Evolutionary conservation across 2,329 filamentous ascomycete species (phyloP).

Genomic region (Pseudophaeomoniella oleicola): DNA sequence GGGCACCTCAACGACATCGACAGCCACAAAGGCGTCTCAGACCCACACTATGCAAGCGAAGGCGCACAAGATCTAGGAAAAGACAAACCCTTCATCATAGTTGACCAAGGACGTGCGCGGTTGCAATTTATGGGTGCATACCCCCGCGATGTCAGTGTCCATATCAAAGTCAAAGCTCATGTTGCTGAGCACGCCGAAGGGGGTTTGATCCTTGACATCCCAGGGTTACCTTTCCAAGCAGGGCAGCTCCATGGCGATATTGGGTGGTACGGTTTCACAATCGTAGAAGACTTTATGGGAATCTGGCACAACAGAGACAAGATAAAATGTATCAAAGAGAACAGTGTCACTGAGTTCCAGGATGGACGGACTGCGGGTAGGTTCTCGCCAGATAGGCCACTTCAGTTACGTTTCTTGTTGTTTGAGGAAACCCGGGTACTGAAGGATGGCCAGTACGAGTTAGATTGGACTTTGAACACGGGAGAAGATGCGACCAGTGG

Average conservation of each 20-base stretch:
- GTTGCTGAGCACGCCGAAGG: not conserved
- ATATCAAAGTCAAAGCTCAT: not conserved
- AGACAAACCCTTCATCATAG: too few relatives aligned
- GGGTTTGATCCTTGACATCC: not conserved
- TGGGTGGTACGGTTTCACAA: not conserved
- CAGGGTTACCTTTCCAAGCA: not conserved
- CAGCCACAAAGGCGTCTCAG: too few relatives aligned
- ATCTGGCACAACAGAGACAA: not conserved
- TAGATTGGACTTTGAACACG: not conserved
- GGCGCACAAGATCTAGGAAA: too few relatives aligned
- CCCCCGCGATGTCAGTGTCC: too few relatives aligned
- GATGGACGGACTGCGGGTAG: not conserved
- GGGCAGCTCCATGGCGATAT: not conserved
- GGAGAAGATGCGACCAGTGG: not conserved
- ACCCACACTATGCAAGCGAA: too few relatives aligned
- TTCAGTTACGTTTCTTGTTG: not conserved
- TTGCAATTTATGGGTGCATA: too few relatives aligned
- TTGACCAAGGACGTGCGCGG: too few relatives aligned
- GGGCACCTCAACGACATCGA: too few relatives aligned
- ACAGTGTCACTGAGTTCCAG: not conserved
- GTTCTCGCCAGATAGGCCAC: not conserved
- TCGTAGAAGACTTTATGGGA: not conserved
- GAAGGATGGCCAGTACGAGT: not conserved
- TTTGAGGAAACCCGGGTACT: not conserved
- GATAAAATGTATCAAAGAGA: not conserved